phyloP scores from a whole-genome alignment of 768 basidiomycete species.

The Tylopilus rubrobrunneus region DNA sequence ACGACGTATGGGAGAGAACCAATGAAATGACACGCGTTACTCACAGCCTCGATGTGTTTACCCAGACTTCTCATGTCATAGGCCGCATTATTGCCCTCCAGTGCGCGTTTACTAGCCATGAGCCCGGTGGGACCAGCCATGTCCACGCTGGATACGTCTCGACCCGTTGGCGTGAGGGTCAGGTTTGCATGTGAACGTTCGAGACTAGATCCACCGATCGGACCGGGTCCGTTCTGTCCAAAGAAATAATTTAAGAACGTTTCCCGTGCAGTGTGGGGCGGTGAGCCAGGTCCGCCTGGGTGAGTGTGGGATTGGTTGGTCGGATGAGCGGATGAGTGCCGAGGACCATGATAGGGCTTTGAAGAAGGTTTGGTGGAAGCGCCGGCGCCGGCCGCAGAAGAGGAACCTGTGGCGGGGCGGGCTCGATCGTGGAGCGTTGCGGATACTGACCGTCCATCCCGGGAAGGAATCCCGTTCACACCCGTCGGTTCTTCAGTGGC shows the following conservation, averaged over 20 bases:
- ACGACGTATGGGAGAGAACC: constrained; percentile 1
- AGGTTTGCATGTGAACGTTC: constrained; percentile 32
- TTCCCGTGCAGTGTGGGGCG: constrained; percentile 67
- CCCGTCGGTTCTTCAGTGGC: constrained; percentile 53
- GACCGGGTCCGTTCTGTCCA: constrained; percentile 82
- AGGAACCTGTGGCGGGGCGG: constrained; percentile 42
- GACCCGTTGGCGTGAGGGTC: constrained; percentile 49
- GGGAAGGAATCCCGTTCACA: constrained; percentile 50
- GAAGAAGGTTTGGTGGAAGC: constrained; percentile 28
- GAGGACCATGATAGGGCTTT: constrained; percentile 28
- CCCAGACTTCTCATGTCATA: constrained; percentile 99
- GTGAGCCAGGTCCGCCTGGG: constrained; percentile 33
- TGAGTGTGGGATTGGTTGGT: constrained; percentile 33
- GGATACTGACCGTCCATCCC: constrained; percentile 68
- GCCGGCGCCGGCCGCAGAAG: constrained; percentile 19
- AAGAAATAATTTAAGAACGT: constrained; percentile 98
- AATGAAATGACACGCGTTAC: constrained; percentile 30
- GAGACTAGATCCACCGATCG: constrained; percentile 53
- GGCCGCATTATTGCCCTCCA: constrained; percentile 79
- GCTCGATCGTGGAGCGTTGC: constrained; percentile 74
- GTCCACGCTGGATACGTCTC: constrained; percentile 61
- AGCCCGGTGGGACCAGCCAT: constrained; percentile 51
- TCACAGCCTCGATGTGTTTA: constrained; percentile 94
- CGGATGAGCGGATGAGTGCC: constrained; percentile 30
- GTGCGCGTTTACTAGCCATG: constrained; percentile 59